These are phyloP conservation scores for Cairneyella variabilis DNA, from an alignment of 495 filamentous ascomycete species.

Conservation along the genomic window DNA sequence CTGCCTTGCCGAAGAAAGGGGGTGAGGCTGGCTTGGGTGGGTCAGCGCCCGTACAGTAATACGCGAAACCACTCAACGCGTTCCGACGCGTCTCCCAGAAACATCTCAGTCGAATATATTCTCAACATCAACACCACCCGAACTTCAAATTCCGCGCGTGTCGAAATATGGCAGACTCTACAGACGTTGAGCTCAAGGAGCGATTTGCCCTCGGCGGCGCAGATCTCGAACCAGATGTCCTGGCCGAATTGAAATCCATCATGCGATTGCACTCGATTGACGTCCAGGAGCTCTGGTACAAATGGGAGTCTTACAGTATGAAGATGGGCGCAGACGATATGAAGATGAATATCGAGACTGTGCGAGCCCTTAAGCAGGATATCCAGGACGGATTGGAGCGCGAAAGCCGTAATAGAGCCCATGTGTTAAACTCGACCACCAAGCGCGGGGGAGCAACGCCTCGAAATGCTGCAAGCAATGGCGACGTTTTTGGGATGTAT, in stretches of 20 bases:
- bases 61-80: not conserved
- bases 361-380: conserved; percentile 77
- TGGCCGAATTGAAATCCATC: conserved; percentile 77
- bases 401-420: conserved; percentile 56
- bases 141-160: not conserved
- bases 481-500: conserved; percentile 84
- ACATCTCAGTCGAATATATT: not conserved
- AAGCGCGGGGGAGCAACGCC: conserved; percentile 65
- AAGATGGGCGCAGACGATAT: conserved; percentile 79
- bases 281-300: conserved; percentile 84
- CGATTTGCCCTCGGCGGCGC: conserved; percentile 57
- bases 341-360: conserved; percentile 62
- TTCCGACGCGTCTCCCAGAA: not conserved
- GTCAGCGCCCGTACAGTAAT: too few relatives aligned
- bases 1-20: too few relatives aligned
- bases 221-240: conserved; percentile 63
- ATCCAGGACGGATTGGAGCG: conserved; percentile 80
- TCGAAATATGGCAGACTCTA: conserved; percentile 47
- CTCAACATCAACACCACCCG: not conserved
- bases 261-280: conserved; percentile 73
- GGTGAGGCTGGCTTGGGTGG: too few relatives aligned
- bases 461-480: conserved; percentile 47
- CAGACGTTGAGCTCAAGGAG: conserved; percentile 59
- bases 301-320: conserved; percentile 96
- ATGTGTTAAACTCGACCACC: conserved; percentile 49